phyloP scores from a whole-genome alignment of 495 filamentous ascomycete genomes.

The Corynascus novoguineensis region DNA sequence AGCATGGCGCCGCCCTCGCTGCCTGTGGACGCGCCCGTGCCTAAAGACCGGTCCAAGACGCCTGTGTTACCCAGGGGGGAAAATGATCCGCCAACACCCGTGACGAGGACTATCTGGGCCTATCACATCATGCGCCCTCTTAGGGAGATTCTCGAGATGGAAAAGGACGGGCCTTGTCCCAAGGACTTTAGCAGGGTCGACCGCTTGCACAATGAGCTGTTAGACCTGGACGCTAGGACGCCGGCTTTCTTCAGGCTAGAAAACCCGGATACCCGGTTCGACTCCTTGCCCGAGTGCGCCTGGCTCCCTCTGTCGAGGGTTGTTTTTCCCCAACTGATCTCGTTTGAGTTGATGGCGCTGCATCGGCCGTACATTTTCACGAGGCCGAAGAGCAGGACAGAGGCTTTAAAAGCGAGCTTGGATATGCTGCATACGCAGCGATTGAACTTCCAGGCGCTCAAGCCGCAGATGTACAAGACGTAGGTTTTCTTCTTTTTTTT shows the following conservation, averaged over 20 bases:
- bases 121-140: slow-evolving; percentile 32
- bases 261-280: slow-evolving; percentile 53
- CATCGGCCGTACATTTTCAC: slow-evolving; percentile 61
- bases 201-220: slow-evolving; percentile 45
- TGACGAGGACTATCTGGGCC: slow-evolving; percentile 37
- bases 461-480: slow-evolving; percentile 51
- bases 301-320: slow-evolving; percentile 49
- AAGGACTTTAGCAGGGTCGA: slow-evolving; percentile 51
- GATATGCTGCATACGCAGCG: slow-evolving; percentile 52
- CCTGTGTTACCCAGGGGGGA: slow-evolving; percentile 33
- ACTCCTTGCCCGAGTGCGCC: slow-evolving; percentile 41
- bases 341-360: slow-evolving; percentile 54
- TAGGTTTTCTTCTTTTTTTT: slow-evolving; percentile 15
- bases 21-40: slow-evolving; percentile 36
- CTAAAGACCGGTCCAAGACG: slow-evolving; percentile 29
- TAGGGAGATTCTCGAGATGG: slow-evolving; percentile 40
- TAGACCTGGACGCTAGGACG: slow-evolving; percentile 41
- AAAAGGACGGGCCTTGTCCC: slow-evolving; percentile 47
- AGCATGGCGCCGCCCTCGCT: slow-evolving; percentile 36
- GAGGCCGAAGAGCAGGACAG: slow-evolving; percentile 42
- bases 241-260: slow-evolving; percentile 49
- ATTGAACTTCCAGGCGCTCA: slow-evolving; percentile 44
- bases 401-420: slow-evolving; percentile 51
- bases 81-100: slow-evolving; percentile 39
- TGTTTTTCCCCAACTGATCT: slow-evolving; percentile 41